These are phyloP conservation scores for Isochrysis galbana DNA, from an alignment of 78 protist genomes.

Conservation along the genomic window DNA sequence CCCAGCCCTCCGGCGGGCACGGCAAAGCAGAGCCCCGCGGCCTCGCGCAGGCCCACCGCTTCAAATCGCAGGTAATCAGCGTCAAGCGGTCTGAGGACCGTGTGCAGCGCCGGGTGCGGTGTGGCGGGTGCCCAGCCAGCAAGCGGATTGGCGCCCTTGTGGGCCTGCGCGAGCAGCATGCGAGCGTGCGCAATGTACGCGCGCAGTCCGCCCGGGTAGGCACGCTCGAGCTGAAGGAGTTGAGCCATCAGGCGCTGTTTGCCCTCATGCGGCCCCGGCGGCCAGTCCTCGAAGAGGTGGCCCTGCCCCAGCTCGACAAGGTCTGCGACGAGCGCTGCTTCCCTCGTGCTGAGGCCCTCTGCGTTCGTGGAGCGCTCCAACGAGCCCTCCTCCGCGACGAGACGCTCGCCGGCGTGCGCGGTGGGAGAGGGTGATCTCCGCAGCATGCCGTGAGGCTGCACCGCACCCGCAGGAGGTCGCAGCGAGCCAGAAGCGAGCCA, in stretches of 20 bases:
- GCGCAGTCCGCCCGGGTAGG: not conserved
- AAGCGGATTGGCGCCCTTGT: not conserved
- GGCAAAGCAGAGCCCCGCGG: conserved; percentile 26
- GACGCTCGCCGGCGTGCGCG: too few species aligned
- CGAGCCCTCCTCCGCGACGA: too few species aligned
- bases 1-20: conserved; percentile 60
- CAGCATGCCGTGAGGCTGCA: too few species aligned
- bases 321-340: too few species aligned
- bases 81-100: not conserved
- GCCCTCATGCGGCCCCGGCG: not conserved
- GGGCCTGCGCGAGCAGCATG: not conserved
- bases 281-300: not conserved
- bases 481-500: too few species aligned
- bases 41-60: not conserved
- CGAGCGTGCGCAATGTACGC: not conserved
- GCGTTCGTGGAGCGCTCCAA: too few species aligned
- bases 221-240: not conserved
- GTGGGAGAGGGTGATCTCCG: too few species aligned
- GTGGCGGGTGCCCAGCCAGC: not conserved
- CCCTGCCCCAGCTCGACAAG: not conserved
- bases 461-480: too few species aligned
- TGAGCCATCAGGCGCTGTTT: not conserved
- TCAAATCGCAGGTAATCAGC: not conserved
- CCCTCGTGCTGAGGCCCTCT: too few species aligned
- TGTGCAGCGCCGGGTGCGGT: not conserved